Evolutionary conservation across 139 green algal species (phyloP), one percentile per base, ranked within the genome.

Genomic region (Picochlorum sp.): DNA sequence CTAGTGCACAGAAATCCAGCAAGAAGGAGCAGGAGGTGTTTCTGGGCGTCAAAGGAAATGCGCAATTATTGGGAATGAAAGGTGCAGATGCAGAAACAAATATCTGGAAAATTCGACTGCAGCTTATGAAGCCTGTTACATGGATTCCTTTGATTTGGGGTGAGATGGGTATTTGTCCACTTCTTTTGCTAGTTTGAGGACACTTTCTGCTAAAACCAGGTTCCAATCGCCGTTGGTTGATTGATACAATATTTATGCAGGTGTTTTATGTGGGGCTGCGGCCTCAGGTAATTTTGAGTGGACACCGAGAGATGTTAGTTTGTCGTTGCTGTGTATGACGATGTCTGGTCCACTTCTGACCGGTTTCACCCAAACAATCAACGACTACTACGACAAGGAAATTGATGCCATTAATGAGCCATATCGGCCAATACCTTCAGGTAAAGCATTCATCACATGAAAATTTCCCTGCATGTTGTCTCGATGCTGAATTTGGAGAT

Each of bases 341-440:
- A 87, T 99, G 78, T 88, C 81, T 6, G 93, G 92, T 0, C 93
- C 93, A 4, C 80, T 94, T 59, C 84, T 98, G 26, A 99, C 93
- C 0, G 93, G 93, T n/a, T 99, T 93, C 79, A 99, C 91, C 0
- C 91, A 91, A 70, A 96, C 90, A 40, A 97, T 98, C 71, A 98
- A 98, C 61, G 91, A 98, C 77, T 98, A 61, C 72, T 97, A 96
- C 58, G 92, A 98, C 75, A 65, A 86, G 2, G 92, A 98, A 25
- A 95, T 98, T 44, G 92, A 98, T 63, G 92, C 92, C 61, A 98
- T 98, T 81, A 98, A 98, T 69, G 92, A 98, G 77, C 92, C 92
- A 8, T 90, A 98, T 81, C 72, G 92, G 25, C 92, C 92, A 44
- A 98, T 98, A 55, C 92, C 92, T 18, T 97, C 91, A 55, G 90